Evolutionary conservation across 257 asterid species (phyloP).

Genomic region (Nicotiana tabacum): DNA sequence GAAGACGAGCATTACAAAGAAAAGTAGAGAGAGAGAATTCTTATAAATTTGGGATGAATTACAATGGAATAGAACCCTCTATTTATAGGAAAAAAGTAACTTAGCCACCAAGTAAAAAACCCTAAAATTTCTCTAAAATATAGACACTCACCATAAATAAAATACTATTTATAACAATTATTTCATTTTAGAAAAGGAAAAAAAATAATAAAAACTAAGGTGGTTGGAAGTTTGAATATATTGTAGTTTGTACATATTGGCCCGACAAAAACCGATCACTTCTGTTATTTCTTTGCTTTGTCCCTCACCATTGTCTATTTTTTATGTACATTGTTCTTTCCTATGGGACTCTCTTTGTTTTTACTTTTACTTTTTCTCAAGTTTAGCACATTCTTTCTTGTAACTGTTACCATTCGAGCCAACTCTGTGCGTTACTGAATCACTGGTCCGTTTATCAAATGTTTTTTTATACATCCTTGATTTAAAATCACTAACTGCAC

Average conservation of each 20-base stretch:
- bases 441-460: not conserved
- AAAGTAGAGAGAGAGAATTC: no score
- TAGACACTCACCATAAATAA: no score
- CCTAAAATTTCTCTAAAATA: no score
- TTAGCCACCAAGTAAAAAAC: no score
- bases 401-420: slow-evolving; percentile 18
- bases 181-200: not conserved
- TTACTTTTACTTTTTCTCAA: not conserved
- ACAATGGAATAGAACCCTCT: no score
- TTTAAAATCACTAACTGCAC: no score
- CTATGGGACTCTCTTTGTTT: not conserved
- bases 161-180: no score
- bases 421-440: slow-evolving; percentile 5
- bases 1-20: no score
- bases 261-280: not conserved
- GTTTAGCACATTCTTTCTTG: not conserved
- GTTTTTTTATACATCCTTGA: not conserved
- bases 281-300: not conserved
- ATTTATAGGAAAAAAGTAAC: no score
- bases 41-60: no score
- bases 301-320: not conserved
- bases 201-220: not conserved
- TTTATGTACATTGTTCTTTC: not conserved
- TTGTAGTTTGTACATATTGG: not conserved
- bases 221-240: not conserved